A percentile compares a stretch with the other conserved stretches of the same genome.
phyloP scores from a whole-genome alignment of 495 filamentous ascomycete species.

The Letharia columbiana region DNA sequence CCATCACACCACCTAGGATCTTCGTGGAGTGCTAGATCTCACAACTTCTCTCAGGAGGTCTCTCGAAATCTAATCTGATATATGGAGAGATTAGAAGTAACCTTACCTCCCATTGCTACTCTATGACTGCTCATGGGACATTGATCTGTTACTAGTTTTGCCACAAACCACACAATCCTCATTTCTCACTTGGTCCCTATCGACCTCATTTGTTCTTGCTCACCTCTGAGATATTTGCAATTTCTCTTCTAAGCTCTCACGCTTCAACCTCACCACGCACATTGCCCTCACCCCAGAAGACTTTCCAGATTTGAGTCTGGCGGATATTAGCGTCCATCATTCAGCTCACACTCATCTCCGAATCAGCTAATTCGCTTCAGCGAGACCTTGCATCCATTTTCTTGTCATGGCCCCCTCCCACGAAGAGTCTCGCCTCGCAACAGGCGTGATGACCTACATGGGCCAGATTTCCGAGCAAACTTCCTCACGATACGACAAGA shows the following conservation, averaged over 20 bases:
- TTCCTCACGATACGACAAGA: background rate
- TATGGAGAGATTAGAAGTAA: background rate
- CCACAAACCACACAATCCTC: background rate
- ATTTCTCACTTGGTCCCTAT: background rate
- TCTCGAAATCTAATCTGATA: background rate
- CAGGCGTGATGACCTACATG: background rate
- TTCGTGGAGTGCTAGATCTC: background rate
- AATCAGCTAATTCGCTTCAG: background rate
- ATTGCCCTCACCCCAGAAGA: background rate
- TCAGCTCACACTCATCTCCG: background rate
- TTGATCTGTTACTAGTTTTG: background rate
- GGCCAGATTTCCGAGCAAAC: background rate
- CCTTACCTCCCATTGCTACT: background rate
- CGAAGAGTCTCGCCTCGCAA: background rate
- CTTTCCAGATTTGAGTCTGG: background rate
- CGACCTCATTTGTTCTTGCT: background rate
- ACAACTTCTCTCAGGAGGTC: background rate
- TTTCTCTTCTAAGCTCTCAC: background rate
- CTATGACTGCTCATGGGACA: background rate
- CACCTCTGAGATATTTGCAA: background rate
- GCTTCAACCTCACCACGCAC: background rate
- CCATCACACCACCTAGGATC: background rate
- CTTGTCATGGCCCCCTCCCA: background rate
- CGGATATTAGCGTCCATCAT: background rate
- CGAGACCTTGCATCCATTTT: background rate